Conservation (phyloP, 2,329 filamentous ascomycete genomes). For the Aureobasidium sp. region DNA sequence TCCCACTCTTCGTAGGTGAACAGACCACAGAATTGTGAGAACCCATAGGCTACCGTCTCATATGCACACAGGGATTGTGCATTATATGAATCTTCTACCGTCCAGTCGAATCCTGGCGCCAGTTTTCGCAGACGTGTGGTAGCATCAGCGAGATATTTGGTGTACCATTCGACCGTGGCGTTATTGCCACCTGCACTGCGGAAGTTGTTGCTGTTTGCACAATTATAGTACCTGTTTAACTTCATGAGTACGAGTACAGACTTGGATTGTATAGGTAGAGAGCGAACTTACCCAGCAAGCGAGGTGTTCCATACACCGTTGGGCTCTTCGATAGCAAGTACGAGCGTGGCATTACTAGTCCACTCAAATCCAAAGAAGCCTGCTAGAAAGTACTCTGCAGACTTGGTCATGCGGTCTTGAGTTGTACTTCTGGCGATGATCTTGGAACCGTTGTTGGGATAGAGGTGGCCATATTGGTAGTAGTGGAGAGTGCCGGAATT, state of each 20-base stretch:
- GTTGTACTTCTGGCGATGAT: constrained; percentile 67
- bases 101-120: constrained; percentile 48
- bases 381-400: constrained; percentile 67
- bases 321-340: constrained; percentile 57
- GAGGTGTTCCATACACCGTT: constrained; percentile 51
- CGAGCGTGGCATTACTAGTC: constrained; percentile 62
- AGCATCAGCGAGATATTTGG: constrained; percentile 56
- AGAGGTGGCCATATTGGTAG: constrained; percentile 63
- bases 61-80: constrained; percentile 68
- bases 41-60: constrained; percentile 68
- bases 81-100: constrained; percentile 52
- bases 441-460: constrained; percentile 59
- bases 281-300: constrained; percentile 43
- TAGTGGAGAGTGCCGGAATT: constrained; percentile 62
- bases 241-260: neutral
- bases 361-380: constrained; percentile 72
- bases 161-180: constrained; percentile 51
- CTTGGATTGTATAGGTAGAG: neutral
- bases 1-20: constrained; percentile 70
- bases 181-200: constrained; percentile 43
- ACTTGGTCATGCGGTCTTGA: constrained; percentile 68
- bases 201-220: constrained; percentile 47
- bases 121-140: constrained; percentile 47
- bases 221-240: constrained; percentile 43
- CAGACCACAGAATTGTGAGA: constrained; percentile 62